Evolutionary conservation across 768 basidiomycete genomes (phyloP), one percentile per base, ranked within the genome.

Genomic region (Tulasnella sp.): DNA sequence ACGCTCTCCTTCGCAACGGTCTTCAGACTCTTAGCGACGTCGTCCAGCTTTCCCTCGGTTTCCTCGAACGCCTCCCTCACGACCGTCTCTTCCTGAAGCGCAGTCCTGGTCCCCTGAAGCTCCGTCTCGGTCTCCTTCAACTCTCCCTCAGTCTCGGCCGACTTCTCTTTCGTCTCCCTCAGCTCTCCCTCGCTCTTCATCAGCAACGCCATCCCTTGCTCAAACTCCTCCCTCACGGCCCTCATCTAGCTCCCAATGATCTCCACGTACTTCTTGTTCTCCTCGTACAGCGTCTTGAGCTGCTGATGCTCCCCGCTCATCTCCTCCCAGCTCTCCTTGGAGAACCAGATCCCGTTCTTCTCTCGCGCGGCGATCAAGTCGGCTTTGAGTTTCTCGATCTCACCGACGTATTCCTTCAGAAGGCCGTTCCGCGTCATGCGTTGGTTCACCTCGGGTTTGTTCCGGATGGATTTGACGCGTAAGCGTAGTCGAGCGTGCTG

Each of bases 401-500:
- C 96, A 12, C 85, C 87, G 42, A 96, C 86, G 76, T 96, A 98
- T 79, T 98, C 95, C 79, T 95, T 95, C 62, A 99, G 81, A 65
- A 98, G 87, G 1, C 93, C 88, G 74, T 94, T 92, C 64, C 94
- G 89, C 9, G 93, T 94, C 87, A 97, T 90, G 64, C 94, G 89
- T 78, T 94, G 92, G 80, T 98, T 98, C 42, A 97, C 81, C 80
- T 98, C 95, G 7, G 97, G 97, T 77, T 91, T 90, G 81, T 98
- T 98, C 67, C 89, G 87, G 77, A 99, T 98, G 34, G 92, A 91
- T 79, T 96, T 98, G 32, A 96, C 97, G 29, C 93, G 89, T 62
- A 94, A 86, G 97, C 96, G 76, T 99, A 99, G 79, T 98, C 95
- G 52, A 99, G 89, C 0, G 97, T 99, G 2, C 95, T 97, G n/a